Evolutionary conservation across 768 basidiomycete genomes (phyloP).

Genomic region (Boletus huronensis): DNA sequence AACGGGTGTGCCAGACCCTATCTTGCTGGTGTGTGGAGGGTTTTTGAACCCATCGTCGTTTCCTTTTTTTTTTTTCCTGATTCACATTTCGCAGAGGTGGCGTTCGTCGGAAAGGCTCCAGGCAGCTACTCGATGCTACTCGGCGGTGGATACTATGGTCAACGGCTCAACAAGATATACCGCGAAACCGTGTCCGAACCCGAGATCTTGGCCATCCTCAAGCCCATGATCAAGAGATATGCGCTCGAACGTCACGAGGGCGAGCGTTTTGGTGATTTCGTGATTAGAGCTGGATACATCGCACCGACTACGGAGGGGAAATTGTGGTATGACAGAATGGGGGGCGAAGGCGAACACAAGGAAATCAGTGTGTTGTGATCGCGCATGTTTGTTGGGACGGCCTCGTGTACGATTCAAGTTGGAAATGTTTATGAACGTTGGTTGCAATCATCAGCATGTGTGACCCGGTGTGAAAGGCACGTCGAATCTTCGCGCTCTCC

Average conservation of each 20-base stretch:
- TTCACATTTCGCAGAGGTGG: conserved; percentile 60
- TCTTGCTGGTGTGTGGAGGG: conserved; percentile 59
- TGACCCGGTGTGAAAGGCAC: background rate
- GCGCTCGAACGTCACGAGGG: conserved; percentile 82
- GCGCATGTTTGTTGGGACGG: background rate
- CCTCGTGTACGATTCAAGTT: background rate
- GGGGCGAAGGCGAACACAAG: conserved; percentile 65
- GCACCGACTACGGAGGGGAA: conserved; percentile 79
- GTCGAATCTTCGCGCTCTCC: background rate
- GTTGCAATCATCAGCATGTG: background rate
- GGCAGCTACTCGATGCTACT: conserved; percentile 93
- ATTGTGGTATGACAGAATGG: conserved; percentile 82
- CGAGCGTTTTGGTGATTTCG: conserved; percentile 95
- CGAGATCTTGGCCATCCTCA: conserved; percentile 85
- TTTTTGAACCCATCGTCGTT: background rate
- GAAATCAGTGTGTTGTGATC: conserved; percentile 27
- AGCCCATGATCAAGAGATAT: conserved; percentile 93
- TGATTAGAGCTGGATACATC: conserved; percentile 89
- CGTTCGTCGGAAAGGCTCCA: conserved; percentile 94
- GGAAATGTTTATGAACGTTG: background rate
- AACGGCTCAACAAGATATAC: conserved; percentile 95
- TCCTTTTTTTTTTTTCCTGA: background rate
- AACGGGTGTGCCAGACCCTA: conserved; percentile 94
- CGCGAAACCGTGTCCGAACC: conserved; percentile 87
- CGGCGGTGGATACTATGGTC: conserved; percentile 92